A percentile compares a stretch with the other conserved stretches of the same genome.
phyloP scores from a whole-genome alignment of 2,329 filamentous ascomycete genomes.

The Neofusicoccum cordaticola region DNA sequence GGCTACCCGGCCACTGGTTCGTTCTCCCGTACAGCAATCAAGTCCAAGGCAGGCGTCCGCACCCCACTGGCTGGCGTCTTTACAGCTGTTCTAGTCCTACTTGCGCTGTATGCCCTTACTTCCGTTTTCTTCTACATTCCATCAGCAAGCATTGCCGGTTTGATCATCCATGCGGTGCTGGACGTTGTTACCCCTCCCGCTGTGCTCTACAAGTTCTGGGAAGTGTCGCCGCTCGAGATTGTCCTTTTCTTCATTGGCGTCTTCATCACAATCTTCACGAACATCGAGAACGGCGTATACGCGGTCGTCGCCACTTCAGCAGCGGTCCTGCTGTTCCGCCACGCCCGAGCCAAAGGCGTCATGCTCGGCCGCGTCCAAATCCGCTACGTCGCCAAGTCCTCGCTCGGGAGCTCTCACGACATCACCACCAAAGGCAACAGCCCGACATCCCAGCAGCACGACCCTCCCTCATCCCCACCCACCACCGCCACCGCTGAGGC shows the following conservation, averaged over 20 bases:
- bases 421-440: not conserved
- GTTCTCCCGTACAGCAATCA: constrained; percentile 67
- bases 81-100: constrained; percentile 59
- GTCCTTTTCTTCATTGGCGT: constrained; percentile 62
- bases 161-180: constrained; percentile 65
- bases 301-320: constrained; percentile 51
- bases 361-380: constrained; percentile 24
- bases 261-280: constrained; percentile 62
- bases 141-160: constrained; percentile 62
- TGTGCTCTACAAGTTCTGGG: constrained; percentile 63
- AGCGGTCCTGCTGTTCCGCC: constrained; percentile 69
- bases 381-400: not conserved
- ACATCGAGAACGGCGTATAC: constrained; percentile 59
- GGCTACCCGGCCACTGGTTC: constrained; percentile 64
- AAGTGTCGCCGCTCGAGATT: constrained; percentile 63
- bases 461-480: not conserved
- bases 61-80: constrained; percentile 61
- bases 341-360: constrained; percentile 26
- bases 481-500: not conserved
- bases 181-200: constrained; percentile 59
- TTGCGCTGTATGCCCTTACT: constrained; percentile 61
- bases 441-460: not conserved
- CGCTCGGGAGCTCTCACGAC: not conserved
- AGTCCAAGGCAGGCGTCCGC: constrained; percentile 61
- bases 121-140: constrained; percentile 66